Base-by-base conservation (phyloP, 352 stramenopile genomes). In the Achlya hypogyna region DNA sequence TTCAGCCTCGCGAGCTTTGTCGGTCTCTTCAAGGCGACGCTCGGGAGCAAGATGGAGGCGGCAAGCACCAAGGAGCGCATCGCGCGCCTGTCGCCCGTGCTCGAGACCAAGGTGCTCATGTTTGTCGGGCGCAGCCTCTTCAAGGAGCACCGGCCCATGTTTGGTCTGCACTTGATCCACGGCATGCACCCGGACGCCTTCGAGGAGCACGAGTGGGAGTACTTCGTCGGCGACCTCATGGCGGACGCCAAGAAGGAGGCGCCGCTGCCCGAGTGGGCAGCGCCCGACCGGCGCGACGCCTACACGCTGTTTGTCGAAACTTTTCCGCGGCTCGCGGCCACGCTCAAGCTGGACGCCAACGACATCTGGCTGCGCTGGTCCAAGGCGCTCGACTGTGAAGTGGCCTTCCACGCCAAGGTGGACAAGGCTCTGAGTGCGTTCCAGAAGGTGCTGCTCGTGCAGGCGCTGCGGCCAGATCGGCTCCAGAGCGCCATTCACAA, bases 71-170 rank as follows among this genome's bases (percentile, higher is more conserved):
- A 88, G 8, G 81, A 95, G 58, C 81, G 88, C 16, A 92, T 98
- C 69, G 67, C 78, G 23, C 72, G 78, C 0, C 75, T 98, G 2
- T 84, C 94, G 1, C 82, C 89, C 5, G 88, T 95, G 27, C 70
- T 98, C 12, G 86, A 97, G 71, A 79, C 78, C 58, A 93, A 92
- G 51, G 72, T 96, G 10, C 77, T 98, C 54, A 96, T 96, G 76
- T 97, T 95, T 53, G 84, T 98, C 6, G 90, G 89, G 1, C 87
- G 93, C 22, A 81, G 86, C 14, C 72, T 98, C 3, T 97, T 98
- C 69, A 98, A 98, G 71, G 88, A 91, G 51, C 88, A 98, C 53
- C 78, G 93, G 0, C 81, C 88, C 0, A 97, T 97, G 82, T 98
- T 98, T 69, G 94, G 88, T 0, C 75, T 98, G 65, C 94, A 98